Evolutionary conservation across 495 filamentous ascomycete species (phyloP).

Genomic region (Lentithecium fluviatile): DNA sequence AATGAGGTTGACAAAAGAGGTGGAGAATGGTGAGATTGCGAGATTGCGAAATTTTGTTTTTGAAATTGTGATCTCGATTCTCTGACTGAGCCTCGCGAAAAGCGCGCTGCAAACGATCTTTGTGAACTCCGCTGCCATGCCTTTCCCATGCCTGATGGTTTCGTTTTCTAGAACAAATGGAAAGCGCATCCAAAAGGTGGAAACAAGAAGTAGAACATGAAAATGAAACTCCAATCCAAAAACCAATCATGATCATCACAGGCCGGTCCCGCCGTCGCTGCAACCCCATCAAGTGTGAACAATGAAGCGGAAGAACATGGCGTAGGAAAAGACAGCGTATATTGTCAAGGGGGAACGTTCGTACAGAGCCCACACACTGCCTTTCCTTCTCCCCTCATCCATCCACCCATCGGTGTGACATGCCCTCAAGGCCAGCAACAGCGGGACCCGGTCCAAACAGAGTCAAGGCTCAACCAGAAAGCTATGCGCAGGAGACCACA

Average conservation of each 20-base stretch:
- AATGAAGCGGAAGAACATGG: background rate
- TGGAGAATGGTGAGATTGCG: no score
- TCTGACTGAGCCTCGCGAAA: no score
- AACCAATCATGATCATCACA: background rate
- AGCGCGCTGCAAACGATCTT: background rate
- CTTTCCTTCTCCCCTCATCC: background rate
- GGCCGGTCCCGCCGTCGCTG: background rate
- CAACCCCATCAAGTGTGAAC: background rate
- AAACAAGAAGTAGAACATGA: background rate
- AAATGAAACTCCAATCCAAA: background rate
- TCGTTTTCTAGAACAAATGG: constrained; percentile 10
- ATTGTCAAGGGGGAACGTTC: constrained; percentile 8
- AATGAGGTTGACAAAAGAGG: no score
- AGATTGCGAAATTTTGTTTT: no score
- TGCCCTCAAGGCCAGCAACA: constrained; percentile 3
- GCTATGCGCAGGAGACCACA: constrained; percentile 9
- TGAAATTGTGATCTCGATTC: no score
- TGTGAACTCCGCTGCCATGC: constrained; percentile 21
- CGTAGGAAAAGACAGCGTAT: constrained; percentile 10
- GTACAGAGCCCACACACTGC: constrained; percentile 1
- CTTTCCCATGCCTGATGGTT: constrained; percentile 20
- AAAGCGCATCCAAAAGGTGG: no score
- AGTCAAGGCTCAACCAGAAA: constrained; percentile 1
- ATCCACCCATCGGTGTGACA: background rate
- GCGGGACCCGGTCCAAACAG: background rate